Percentiles rank a stretch among this genome's conserved stretches.
Evolutionary conservation across 2,329 filamentous ascomycete species (phyloP).

Genomic region (Sordariomycetes sp.): DNA sequence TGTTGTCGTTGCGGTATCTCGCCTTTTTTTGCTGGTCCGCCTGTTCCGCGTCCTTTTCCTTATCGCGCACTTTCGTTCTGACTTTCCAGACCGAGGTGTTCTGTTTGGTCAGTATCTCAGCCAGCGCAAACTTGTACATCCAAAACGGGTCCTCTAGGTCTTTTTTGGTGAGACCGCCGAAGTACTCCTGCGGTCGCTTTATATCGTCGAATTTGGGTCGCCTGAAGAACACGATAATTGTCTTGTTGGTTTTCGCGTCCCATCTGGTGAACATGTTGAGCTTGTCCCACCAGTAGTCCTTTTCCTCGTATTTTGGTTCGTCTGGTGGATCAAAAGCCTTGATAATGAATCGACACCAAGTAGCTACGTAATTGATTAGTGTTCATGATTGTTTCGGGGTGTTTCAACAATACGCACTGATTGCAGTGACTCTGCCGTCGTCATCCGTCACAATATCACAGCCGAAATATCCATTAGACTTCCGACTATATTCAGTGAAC

Average conservation of each 20-base stretch:
- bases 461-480: constrained; percentile 30
- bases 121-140: constrained; percentile 19
- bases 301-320: constrained; percentile 12
- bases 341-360: too few species aligned
- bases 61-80: constrained; percentile 20
- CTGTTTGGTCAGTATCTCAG: constrained; percentile 19
- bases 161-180: background rate
- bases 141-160: constrained; percentile 22
- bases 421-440: constrained; percentile 3
- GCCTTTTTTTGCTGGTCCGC: background rate
- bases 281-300: constrained; percentile 23
- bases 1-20: constrained; percentile 5
- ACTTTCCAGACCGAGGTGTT: constrained; percentile 28
- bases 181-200: background rate
- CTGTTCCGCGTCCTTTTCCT: constrained; percentile 19
- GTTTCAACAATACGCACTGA: constrained; percentile 14
- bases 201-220: background rate
- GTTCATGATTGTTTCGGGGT: background rate
- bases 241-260: background rate
- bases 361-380: too few species aligned
- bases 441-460: constrained; percentile 12
- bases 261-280: constrained; percentile 13
- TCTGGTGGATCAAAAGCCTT: background rate
- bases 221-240: background rate
- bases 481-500: constrained; percentile 22